A percentile compares a stretch with the other conserved stretches of the same genome.
phyloP scores from a whole-genome alignment of 2,329 filamentous ascomycete species.

The Aplosporella prunicola region DNA sequence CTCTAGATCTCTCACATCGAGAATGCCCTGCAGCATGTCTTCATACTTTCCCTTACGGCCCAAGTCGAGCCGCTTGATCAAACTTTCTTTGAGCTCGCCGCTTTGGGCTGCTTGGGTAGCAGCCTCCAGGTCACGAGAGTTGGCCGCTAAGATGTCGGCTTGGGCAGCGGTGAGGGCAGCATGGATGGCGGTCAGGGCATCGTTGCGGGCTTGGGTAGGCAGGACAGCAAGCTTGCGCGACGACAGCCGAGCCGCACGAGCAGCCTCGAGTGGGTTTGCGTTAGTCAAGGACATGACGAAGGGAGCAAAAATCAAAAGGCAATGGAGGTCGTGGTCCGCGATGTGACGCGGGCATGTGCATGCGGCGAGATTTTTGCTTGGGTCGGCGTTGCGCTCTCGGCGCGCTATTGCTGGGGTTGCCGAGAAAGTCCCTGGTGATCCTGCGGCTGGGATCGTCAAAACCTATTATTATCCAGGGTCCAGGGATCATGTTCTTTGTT shows the following conservation, averaged over 20 bases:
- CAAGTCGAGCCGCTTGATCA: conserved; percentile 82
- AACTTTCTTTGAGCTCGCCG: conserved; percentile 68
- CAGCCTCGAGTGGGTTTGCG: conserved; percentile 67
- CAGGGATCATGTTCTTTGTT: too few relatives aligned
- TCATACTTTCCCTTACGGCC: conserved; percentile 85
- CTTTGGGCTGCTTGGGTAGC: conserved; percentile 65
- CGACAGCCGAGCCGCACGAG: conserved; percentile 66
- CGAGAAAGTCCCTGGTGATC: neutral
- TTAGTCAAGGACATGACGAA: conserved; percentile 76
- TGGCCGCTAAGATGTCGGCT: conserved; percentile 74
- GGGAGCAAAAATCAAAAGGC: neutral
- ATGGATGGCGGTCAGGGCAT: conserved; percentile 76
- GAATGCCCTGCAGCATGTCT: conserved; percentile 92
- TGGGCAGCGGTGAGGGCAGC: conserved; percentile 60
- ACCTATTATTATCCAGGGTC: too few relatives aligned
- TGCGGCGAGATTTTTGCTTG: too few relatives aligned
- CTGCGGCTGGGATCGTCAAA: conserved; percentile 5
- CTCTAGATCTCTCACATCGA: conserved; percentile 73
- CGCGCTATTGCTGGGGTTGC: neutral
- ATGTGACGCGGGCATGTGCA: too few relatives aligned
- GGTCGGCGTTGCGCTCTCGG: too few relatives aligned
- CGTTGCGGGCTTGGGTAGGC: conserved; percentile 65
- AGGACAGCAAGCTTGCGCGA: conserved; percentile 78
- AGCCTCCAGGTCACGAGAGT: conserved; percentile 68
- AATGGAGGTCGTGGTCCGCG: too few relatives aligned